phyloP scores from a whole-genome alignment of 1,284 basidiomycete species.

The Microbotryomycetes sp. region DNA sequence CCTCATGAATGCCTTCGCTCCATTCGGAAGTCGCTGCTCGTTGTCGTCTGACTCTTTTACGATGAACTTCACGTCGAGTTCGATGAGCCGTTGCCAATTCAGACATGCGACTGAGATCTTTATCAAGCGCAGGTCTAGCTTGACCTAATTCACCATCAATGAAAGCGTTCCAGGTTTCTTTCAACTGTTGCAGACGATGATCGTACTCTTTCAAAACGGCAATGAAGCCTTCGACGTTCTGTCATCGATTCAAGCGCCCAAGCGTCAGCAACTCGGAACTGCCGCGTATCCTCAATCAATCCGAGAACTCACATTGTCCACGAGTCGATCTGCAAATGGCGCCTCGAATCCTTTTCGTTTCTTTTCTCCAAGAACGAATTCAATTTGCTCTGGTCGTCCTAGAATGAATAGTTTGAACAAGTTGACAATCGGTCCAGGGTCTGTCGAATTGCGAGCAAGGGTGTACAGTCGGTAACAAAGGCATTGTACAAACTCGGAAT shows the following conservation, averaged over 20 bases:
- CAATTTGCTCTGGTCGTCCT: slow-evolving; percentile 5
- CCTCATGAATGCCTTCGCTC: slow-evolving; percentile 11
- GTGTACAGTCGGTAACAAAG: slow-evolving; percentile 5
- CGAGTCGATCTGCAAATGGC: background rate
- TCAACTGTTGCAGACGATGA: background rate
- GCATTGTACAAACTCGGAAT: slow-evolving; percentile 1
- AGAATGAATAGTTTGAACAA: slow-evolving; percentile 12
- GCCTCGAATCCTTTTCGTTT: slow-evolving; percentile 3
- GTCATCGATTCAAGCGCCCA: background rate
- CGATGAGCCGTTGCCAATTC: slow-evolving; percentile 1
- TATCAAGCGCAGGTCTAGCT: background rate
- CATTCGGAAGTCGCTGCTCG: slow-evolving; percentile 5
- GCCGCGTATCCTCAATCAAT: too few species aligned
- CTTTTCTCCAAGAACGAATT: background rate
- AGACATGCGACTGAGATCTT: slow-evolving; percentile 5
- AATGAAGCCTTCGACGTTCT: slow-evolving; percentile 3
- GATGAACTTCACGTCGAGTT: background rate
- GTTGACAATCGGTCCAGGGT: background rate
- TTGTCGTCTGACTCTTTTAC: slow-evolving; percentile 7
- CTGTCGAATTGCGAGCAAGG: background rate
- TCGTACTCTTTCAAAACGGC: background rate
- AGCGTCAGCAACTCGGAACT: background rate
- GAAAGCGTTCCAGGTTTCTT: background rate
- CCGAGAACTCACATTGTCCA: slow-evolving; percentile 2
- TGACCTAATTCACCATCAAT: background rate